phyloP scores from a whole-genome alignment of 148 eudicot genomes.

The Talinum fruticosum region DNA sequence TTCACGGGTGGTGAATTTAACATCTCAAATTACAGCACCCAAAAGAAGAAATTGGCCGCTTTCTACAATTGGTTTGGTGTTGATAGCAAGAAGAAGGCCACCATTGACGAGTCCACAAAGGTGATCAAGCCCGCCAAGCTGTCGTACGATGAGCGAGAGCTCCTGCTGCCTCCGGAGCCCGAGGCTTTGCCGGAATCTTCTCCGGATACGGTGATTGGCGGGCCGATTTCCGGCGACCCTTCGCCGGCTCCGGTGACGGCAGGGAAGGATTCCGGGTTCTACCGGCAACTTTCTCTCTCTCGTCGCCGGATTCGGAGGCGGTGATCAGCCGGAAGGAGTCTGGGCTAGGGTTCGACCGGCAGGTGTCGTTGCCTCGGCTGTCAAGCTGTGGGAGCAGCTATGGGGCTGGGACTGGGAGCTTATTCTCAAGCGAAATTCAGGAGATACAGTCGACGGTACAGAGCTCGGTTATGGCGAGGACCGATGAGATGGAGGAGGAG shows the following conservation, averaged over 20 bases:
- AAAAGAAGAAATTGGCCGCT: slow-evolving; percentile 41
- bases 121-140: slow-evolving; percentile 4
- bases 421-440: slow-evolving; percentile 51
- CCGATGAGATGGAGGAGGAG: slow-evolving; percentile 22
- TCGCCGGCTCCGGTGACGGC: background rate
- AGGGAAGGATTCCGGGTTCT: slow-evolving; percentile 23
- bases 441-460: slow-evolving; percentile 32
- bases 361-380: slow-evolving; percentile 36
- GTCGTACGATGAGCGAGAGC: background rate
- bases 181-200: background rate
- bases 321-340: background rate
- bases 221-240: background rate
- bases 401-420: slow-evolving; percentile 52
- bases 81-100: slow-evolving; percentile 30
- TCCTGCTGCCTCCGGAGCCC: slow-evolving; percentile 2
- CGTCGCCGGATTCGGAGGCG: background rate
- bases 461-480: slow-evolving; percentile 15
- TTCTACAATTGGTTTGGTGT: slow-evolving; percentile 56
- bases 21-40: slow-evolving; percentile 12
- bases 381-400: slow-evolving; percentile 56
- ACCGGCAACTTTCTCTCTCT: background rate
- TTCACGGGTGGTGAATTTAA: slow-evolving; percentile 29
- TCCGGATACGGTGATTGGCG: background rate
- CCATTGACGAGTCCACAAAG: background rate
- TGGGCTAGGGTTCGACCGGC: slow-evolving; percentile 15